Evolutionary conservation across 2,329 filamentous ascomycete species (phyloP).

Genomic region (Talaromyces sp.): DNA sequence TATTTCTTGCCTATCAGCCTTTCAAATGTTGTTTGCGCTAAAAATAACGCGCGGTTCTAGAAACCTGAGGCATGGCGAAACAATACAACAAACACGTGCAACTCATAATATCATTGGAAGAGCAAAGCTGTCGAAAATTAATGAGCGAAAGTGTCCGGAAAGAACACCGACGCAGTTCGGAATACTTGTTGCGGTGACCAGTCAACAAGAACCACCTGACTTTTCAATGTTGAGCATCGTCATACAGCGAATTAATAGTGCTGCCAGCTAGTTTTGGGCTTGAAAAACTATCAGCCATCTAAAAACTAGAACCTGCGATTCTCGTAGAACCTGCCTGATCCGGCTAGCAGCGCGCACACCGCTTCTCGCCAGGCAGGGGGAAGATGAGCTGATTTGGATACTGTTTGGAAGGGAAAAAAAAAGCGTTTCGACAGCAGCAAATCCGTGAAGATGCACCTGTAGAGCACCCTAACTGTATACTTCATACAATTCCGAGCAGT

Average conservation of each 20-base stretch:
- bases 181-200: no score
- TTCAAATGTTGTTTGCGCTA: neutral
- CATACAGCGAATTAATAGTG: neutral
- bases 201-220: no score
- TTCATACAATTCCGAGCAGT: neutral
- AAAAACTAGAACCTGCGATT: neutral
- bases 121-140: no score
- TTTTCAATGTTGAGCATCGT: neutral
- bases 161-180: no score
- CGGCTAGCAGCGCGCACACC: neutral
- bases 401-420: neutral
- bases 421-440: neutral
- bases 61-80: neutral
- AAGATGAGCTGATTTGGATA: neutral
- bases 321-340: neutral
- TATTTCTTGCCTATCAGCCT: neutral
- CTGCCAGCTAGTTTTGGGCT: neutral
- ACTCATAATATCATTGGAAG: no score
- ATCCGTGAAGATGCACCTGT: neutral
- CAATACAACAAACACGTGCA: no score
- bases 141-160: no score
- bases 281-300: neutral
- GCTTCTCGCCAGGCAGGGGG: neutral
- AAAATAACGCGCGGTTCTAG: neutral
- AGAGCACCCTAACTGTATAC: neutral